These are phyloP conservation scores for Xylaria sp. DNA, from an alignment of 2,329 filamentous ascomycete genomes.

Conservation along the genomic window DNA sequence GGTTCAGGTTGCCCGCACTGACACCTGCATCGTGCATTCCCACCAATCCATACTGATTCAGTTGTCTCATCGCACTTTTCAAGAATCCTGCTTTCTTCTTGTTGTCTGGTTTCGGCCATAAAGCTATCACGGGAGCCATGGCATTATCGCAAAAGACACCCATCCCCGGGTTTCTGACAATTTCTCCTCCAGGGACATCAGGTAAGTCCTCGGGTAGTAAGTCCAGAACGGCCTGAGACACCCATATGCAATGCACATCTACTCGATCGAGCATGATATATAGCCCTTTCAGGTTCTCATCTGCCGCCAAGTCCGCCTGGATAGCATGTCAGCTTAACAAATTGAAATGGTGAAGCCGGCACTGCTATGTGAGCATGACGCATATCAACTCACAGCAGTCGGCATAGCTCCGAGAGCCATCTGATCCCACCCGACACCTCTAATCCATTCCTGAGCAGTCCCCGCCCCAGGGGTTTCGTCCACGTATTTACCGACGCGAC, in stretches of 20 bases:
- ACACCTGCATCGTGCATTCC: slow-evolving; percentile 77
- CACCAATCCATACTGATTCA: slow-evolving; percentile 74
- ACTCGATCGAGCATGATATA: slow-evolving; percentile 77
- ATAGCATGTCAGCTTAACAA: slow-evolving; percentile 25
- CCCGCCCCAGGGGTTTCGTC: slow-evolving; percentile 62
- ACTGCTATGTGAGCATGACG: slow-evolving; percentile 30
- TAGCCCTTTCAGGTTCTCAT: slow-evolving; percentile 62
- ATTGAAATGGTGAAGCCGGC: slow-evolving; percentile 39
- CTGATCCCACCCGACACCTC: slow-evolving; percentile 79
- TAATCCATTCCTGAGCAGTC: slow-evolving; percentile 67
- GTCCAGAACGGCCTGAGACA: slow-evolving; percentile 71
- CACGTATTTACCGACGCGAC: slow-evolving; percentile 64
- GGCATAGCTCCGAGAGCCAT: slow-evolving; percentile 73
- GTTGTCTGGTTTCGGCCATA: slow-evolving; percentile 67
- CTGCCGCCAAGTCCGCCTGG: slow-evolving; percentile 66
- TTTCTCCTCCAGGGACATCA: slow-evolving; percentile 71
- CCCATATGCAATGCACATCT: slow-evolving; percentile 77
- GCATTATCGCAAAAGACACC: slow-evolving; percentile 81
- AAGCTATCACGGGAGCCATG: slow-evolving; percentile 68
- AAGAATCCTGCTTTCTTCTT: slow-evolving; percentile 66
- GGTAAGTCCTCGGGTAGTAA: slow-evolving; percentile 65
- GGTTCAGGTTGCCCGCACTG: slow-evolving; percentile 62
- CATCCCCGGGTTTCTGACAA: slow-evolving; percentile 68
- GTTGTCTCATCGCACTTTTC: slow-evolving; percentile 67
- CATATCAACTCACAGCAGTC: slow-evolving; percentile 62